These are phyloP conservation scores for Neopestalotiopsis sp. DNA, from an alignment of 2,329 filamentous ascomycete genomes.

Conservation along the genomic window DNA sequence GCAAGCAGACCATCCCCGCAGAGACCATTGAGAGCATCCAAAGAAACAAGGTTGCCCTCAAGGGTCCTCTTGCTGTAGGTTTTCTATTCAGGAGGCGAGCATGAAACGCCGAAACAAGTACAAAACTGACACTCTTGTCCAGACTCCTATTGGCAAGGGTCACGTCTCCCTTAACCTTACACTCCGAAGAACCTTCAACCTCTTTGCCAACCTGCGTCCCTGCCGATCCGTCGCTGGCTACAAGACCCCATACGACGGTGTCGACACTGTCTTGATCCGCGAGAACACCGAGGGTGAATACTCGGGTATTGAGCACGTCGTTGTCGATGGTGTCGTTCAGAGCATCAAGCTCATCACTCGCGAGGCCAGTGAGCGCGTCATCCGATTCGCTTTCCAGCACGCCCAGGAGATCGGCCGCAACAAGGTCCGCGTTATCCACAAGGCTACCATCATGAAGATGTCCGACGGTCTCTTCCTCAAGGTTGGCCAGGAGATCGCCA, in stretches of 20 bases:
- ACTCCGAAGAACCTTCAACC: constrained; percentile 98
- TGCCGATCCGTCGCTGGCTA: constrained; percentile 96
- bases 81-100: constrained; percentile 13
- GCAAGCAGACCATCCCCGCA: constrained; percentile 93
- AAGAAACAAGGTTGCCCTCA: constrained; percentile 96
- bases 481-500: constrained; percentile 83
- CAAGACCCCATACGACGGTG: constrained; percentile 98
- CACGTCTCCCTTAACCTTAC: constrained; percentile 99
- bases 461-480: constrained; percentile 97
- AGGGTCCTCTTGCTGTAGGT: constrained; percentile 93
- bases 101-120: constrained; percentile 11
- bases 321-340: constrained; percentile 97
- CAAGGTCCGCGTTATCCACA: constrained; percentile 98
- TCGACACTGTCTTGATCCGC: constrained; percentile 96
- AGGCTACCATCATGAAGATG: constrained; percentile 99
- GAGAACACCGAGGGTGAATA: constrained; percentile 99
- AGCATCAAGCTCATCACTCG: constrained; percentile 99
- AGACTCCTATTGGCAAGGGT: constrained; percentile 97
- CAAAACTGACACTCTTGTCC: not conserved
- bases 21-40: constrained; percentile 92
- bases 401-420: constrained; percentile 90
- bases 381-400: constrained; percentile 98
- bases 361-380: constrained; percentile 91
- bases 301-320: constrained; percentile 97
- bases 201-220: constrained; percentile 98